A percentile compares a stretch with the other conserved stretches of the same genome.
phyloP scores from a whole-genome alignment of 306 rosid species.

The Glycine tomentella region DNA sequence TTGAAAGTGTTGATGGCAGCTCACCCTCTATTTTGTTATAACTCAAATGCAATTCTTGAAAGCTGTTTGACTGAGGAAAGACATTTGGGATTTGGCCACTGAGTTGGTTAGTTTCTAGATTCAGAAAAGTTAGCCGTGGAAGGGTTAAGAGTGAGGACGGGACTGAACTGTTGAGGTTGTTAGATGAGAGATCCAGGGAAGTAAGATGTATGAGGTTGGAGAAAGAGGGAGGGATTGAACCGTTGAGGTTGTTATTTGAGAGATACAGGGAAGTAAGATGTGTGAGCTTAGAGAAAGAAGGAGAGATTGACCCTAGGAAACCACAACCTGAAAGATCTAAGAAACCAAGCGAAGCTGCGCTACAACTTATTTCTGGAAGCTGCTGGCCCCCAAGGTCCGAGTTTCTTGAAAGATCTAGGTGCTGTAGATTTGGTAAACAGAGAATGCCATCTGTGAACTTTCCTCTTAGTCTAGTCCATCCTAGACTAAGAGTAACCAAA shows the following conservation, averaged over 20 bases:
- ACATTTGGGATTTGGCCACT: background rate
- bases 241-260: no score
- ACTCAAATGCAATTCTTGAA: background rate
- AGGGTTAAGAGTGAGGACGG: background rate
- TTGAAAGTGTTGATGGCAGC: constrained; percentile 22
- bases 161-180: background rate
- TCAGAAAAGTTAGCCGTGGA: background rate
- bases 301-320: no score
- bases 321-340: background rate
- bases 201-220: background rate
- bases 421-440: constrained; percentile 8
- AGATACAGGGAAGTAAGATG: no score
- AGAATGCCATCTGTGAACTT: background rate
- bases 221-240: no score
- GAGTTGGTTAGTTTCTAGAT: fast-evolving
- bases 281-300: no score
- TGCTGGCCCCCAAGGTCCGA: background rate
- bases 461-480: fast-evolving
- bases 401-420: background rate
- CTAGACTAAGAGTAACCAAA: constrained; percentile 21
- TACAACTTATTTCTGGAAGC: constrained; percentile 10
- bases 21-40: background rate
- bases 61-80: background rate
- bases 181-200: background rate
- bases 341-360: background rate